phyloP scores from a whole-genome alignment of 169 alveolate species.

The Sarcocystis neurona region DNA sequence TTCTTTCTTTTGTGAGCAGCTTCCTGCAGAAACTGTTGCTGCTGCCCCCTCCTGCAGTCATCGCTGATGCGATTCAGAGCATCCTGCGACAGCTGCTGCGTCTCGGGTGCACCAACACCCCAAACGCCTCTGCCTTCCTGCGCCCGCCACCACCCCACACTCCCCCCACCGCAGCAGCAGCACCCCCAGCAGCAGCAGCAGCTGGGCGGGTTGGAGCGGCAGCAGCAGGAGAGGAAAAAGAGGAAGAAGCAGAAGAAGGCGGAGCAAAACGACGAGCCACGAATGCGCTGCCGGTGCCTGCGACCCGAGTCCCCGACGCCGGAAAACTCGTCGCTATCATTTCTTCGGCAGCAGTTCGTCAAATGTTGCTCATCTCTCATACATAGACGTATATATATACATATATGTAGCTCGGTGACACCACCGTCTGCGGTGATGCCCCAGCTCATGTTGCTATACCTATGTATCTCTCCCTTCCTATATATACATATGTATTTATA shows the following conservation, averaged over 20 bases:
- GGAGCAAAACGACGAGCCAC: neutral
- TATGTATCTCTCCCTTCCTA: too few species aligned
- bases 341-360: neutral
- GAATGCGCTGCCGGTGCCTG: neutral
- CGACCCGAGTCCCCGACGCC: conserved; percentile 6
- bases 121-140: neutral
- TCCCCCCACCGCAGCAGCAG: neutral
- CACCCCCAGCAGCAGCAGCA: neutral
- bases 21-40: conserved; percentile 40
- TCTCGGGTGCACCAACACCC: conserved; percentile 17
- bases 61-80: conserved; percentile 35
- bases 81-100: conserved; percentile 36
- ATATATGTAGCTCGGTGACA: too few species aligned
- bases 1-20: neutral
- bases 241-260: neutral
- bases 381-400: too few species aligned
- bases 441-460: too few species aligned
- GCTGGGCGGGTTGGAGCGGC: neutral
- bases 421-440: too few species aligned
- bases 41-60: conserved; percentile 29
- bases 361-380: too few species aligned
- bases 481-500: too few species aligned
- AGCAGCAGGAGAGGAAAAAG: neutral
- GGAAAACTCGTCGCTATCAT: neutral
- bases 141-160: neutral